These are phyloP conservation scores for Bonnemaisonia californica DNA, from an alignment of 31 red algal species.

Conservation along the genomic window DNA sequence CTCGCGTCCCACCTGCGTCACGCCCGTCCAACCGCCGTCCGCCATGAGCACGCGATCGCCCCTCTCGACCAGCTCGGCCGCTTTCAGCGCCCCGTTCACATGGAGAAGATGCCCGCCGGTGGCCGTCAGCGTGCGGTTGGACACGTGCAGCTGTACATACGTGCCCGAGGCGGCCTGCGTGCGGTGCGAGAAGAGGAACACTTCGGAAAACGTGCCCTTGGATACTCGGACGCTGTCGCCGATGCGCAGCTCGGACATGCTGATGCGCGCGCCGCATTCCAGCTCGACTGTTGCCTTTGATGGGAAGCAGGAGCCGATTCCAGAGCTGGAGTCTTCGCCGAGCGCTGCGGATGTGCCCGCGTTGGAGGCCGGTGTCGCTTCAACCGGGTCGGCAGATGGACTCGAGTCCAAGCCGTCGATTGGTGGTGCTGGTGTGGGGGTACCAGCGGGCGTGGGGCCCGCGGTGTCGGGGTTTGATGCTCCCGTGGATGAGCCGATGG, in stretches of 20 bases:
- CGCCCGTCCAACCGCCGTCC: slow-evolving; percentile 13
- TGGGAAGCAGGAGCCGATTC: slow-evolving; percentile 62
- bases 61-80: slow-evolving; percentile 25
- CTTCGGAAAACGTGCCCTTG: slow-evolving; percentile 23
- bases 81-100: slow-evolving; percentile 18
- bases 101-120: slow-evolving; percentile 54
- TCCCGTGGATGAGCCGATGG: not conserved
- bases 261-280: slow-evolving; percentile 24
- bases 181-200: slow-evolving; percentile 79
- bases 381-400: too few relatives aligned
- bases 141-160: slow-evolving; percentile 47
- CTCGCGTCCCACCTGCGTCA: too few relatives aligned
- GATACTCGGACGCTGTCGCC: slow-evolving; percentile 51
- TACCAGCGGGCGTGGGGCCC: not conserved
- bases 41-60: slow-evolving; percentile 41
- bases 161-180: not conserved
- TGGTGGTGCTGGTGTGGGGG: too few relatives aligned
- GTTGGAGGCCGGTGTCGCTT: not conserved
- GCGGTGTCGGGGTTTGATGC: not conserved
- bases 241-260: slow-evolving; percentile 45
- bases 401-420: too few relatives aligned
- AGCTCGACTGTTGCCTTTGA: slow-evolving; percentile 47
- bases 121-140: slow-evolving; percentile 5
- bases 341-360: not conserved
- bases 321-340: not conserved